A percentile compares a stretch with the other conserved stretches of the same genome.
Evolutionary conservation across 1,139 yeast genomes (phyloP).

Genomic region (Saccharomyces hybrid): DNA sequence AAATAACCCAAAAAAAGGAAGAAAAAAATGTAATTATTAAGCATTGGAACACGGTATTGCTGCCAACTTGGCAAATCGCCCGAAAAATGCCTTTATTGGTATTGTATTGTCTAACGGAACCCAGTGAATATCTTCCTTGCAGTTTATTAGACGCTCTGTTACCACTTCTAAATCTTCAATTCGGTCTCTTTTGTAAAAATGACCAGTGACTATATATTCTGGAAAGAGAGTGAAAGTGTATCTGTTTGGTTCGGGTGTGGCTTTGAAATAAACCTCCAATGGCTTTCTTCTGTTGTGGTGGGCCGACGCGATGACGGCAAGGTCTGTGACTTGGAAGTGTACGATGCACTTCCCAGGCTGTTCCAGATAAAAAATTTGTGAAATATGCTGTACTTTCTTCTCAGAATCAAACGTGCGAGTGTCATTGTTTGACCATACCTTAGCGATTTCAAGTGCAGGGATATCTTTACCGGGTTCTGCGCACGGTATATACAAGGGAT

Average conservation of each 20-base stretch:
- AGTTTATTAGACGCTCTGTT: background rate
- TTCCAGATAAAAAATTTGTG: background rate
- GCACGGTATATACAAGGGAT: slow-evolving; percentile 19
- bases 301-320: background rate
- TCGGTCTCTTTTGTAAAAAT: background rate
- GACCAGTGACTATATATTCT: background rate
- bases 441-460: slow-evolving; percentile 9
- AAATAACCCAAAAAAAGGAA: background rate
- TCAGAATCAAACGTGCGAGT: background rate
- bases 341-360: background rate
- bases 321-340: background rate
- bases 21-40: background rate
- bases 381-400: background rate
- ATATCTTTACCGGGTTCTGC: slow-evolving; percentile 7
- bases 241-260: background rate
- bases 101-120: slow-evolving; percentile 2
- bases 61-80: slow-evolving; percentile 5
- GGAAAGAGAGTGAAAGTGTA: background rate
- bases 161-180: background rate
- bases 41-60: background rate
- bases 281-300: background rate
- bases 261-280: background rate
- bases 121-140: background rate
- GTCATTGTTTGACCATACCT: slow-evolving; percentile 11
- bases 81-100: slow-evolving; percentile 8